Evolutionary conservation across 495 filamentous ascomycete genomes (phyloP).

Genomic region (Aspergillus conjunctus): DNA sequence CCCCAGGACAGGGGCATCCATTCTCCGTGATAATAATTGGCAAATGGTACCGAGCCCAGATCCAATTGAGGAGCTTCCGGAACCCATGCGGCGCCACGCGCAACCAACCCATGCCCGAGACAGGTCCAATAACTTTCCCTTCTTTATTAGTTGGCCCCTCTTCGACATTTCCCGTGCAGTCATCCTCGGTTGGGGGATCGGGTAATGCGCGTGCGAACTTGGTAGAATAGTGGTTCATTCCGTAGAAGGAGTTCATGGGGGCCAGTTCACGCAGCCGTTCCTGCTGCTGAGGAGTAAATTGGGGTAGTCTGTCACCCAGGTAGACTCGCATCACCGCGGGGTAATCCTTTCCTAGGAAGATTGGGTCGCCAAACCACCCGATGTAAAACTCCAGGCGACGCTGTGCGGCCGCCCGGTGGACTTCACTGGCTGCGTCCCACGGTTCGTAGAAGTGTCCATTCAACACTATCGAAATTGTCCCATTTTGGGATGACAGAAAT

Average conservation of each 20-base stretch:
- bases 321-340: slow-evolving; percentile 66
- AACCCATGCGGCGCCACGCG: slow-evolving; percentile 62
- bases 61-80: slow-evolving; percentile 68
- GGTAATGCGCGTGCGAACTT: slow-evolving; percentile 61
- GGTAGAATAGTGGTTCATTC: slow-evolving; percentile 77
- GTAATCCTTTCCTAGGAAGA: slow-evolving; percentile 66
- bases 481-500: slow-evolving; percentile 34
- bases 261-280: slow-evolving; percentile 55
- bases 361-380: slow-evolving; percentile 61
- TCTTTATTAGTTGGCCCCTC: slow-evolving; percentile 60
- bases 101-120: slow-evolving; percentile 69
- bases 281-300: slow-evolving; percentile 59
- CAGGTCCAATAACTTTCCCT: slow-evolving; percentile 63
- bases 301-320: slow-evolving; percentile 65
- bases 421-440: slow-evolving; percentile 36
- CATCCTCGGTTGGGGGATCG: slow-evolving; percentile 42
- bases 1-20: slow-evolving; percentile 66
- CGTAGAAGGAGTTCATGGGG: slow-evolving; percentile 68
- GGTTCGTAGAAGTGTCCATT: slow-evolving; percentile 57
- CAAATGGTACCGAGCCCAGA: slow-evolving; percentile 67
- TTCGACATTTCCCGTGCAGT: slow-evolving; percentile 68
- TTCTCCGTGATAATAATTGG: slow-evolving; percentile 78
- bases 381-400: slow-evolving; percentile 50
- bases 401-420: slow-evolving; percentile 39
- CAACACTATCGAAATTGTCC: slow-evolving; percentile 25